Evolutionary conservation across 805 yeast species (phyloP).

Genomic region (Candida ortonii): DNA sequence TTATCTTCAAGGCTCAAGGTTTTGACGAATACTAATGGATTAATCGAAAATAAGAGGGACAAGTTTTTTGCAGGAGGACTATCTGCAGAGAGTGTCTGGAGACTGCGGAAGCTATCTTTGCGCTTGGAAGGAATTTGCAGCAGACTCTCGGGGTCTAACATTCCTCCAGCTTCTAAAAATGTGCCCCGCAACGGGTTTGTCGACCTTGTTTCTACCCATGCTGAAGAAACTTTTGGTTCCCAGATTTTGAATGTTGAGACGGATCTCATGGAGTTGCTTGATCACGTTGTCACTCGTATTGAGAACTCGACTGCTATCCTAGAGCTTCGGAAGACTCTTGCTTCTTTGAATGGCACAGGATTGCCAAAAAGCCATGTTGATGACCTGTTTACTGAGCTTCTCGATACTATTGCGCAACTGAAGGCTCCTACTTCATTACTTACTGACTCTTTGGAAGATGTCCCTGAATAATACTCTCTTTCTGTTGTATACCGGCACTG

Average conservation of each 20-base stretch:
- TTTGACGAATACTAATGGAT: constrained; percentile 32
- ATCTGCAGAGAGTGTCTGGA: constrained; percentile 28
- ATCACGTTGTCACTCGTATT: constrained; percentile 64
- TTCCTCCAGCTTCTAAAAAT: constrained; percentile 21
- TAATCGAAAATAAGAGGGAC: constrained; percentile 27
- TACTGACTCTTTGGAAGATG: no score
- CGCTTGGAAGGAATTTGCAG: constrained; percentile 60
- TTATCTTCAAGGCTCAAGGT: constrained; percentile 57
- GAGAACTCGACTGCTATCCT: constrained; percentile 55
- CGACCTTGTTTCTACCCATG: constrained; percentile 17
- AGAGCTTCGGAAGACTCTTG: constrained; percentile 38
- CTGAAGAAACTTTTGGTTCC: constrained; percentile 17
- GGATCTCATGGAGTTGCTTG: constrained; percentile 56
- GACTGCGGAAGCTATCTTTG: constrained; percentile 51
- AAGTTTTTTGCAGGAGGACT: constrained; percentile 30
- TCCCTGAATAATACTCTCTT: no score
- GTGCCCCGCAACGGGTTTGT: constrained; percentile 4
- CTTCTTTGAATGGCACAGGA: constrained; percentile 8
- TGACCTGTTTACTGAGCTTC: constrained; percentile 24
- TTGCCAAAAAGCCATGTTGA: constrained; percentile 12
- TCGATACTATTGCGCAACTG: constrained; percentile 5
- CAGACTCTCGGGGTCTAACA: constrained; percentile 33
- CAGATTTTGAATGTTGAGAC: constrained; percentile 23
- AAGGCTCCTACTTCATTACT: no score
- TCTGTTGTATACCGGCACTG: no score